Evolutionary conservation across 352 stramenopile species (phyloP).

Genomic region (Globisporangium megalacanthum): DNA sequence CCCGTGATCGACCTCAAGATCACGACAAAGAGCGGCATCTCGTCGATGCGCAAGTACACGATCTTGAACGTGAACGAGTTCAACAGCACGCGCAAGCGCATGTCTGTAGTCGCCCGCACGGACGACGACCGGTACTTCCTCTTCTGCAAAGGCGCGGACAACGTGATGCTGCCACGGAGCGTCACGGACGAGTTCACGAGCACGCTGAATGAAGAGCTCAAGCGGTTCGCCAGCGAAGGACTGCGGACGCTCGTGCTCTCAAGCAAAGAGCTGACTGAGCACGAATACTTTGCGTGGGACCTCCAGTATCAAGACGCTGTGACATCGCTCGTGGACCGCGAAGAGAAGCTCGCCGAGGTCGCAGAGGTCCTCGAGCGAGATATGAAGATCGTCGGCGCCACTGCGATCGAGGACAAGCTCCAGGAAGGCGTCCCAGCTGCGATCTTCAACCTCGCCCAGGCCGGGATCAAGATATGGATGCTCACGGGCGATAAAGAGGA

Average conservation of each 20-base stretch:
- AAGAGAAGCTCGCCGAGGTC: conserved; percentile 44
- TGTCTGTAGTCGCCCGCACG: conserved; percentile 92
- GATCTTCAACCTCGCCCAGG: conserved; percentile 81
- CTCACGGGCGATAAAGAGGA: conserved; percentile 94
- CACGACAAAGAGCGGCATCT: conserved; percentile 34
- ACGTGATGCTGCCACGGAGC: conserved; percentile 75
- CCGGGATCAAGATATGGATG: conserved; percentile 95
- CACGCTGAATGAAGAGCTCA: conserved; percentile 46
- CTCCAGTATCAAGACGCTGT: conserved; percentile 50
- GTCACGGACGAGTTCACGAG: conserved; percentile 23
- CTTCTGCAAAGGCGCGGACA: conserved; percentile 82
- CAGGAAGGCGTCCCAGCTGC: conserved; percentile 85
- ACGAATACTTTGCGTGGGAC: conserved; percentile 64
- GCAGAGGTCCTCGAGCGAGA: conserved; percentile 56
- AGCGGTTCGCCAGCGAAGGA: conserved; percentile 76
- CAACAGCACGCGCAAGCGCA: conserved; percentile 95
- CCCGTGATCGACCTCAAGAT: conserved; percentile 47
- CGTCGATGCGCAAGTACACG: conserved; percentile 33
- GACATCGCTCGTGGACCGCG: conserved; percentile 52
- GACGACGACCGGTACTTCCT: conserved; percentile 40
- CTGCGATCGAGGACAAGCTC: conserved; percentile 92
- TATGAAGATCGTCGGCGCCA: conserved; percentile 86
- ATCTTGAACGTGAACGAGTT: conserved; percentile 84
- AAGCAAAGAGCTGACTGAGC: conserved; percentile 44
- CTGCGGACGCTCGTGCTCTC: conserved; percentile 80